A percentile compares a stretch with the other conserved stretches of the same genome.
Evolutionary conservation across 768 basidiomycete species (phyloP).

Genomic region (Harrya chromipes): DNA sequence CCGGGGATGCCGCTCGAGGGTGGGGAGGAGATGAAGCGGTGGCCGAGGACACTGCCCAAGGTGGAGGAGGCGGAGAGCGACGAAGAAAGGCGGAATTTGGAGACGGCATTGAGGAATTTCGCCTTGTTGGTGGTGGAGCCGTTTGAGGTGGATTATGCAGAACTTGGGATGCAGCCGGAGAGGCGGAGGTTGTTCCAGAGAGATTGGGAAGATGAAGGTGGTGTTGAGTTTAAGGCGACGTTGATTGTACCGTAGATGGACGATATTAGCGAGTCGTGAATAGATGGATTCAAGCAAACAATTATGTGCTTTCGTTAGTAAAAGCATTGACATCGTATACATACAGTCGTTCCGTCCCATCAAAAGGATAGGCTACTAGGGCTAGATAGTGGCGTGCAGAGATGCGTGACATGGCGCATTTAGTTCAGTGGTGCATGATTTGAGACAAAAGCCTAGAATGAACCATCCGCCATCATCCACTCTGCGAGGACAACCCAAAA

Average conservation of each 20-base stretch:
- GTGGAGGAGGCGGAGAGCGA: conserved; percentile 42
- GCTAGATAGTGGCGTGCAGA: no score
- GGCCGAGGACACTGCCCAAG: conserved; percentile 45
- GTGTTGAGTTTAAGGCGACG: conserved; percentile 54
- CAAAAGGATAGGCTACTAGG: no score
- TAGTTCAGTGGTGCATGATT: no score
- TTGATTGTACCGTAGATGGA: conserved; percentile 54
- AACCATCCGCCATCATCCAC: no score
- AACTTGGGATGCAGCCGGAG: conserved; percentile 57
- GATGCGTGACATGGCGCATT: no score
- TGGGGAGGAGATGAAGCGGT: conserved; percentile 50
- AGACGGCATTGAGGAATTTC: conserved; percentile 61
- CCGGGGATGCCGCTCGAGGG: conserved; percentile 56
- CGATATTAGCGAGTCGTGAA: no score
- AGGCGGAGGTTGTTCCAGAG: conserved; percentile 54
- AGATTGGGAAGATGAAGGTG: conserved; percentile 25
- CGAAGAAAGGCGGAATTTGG: conserved; percentile 45
- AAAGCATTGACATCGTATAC: no score
- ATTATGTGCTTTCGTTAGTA: no score
- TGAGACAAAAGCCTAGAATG: no score
- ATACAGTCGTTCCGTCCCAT: no score
- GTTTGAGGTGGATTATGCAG: conserved; percentile 62
- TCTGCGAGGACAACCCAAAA: no score
- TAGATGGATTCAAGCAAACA: no score
- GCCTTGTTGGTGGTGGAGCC: conserved; percentile 73